Evolutionary conservation across 805 yeast genomes (phyloP), one percentile per base, ranked within the genome.

Genomic region (Suhomyces kilbournensis): DNA sequence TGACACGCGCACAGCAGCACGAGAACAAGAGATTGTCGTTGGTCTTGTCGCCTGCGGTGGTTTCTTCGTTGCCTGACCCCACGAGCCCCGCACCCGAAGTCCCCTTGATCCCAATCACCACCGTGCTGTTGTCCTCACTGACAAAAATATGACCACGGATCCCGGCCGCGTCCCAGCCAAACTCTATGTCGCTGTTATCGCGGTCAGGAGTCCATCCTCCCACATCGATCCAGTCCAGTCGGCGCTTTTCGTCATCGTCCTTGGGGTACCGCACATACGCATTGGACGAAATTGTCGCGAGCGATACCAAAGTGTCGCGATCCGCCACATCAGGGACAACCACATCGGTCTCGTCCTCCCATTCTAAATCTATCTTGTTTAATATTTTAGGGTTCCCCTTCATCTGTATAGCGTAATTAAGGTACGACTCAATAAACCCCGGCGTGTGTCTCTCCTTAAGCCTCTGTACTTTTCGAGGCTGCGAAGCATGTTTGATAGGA

Each of bases 1-100:
- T 82, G 1, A 93, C 86, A 38, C 97, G 78, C 0, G 97, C 98
- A 71, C 99, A 94, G 67, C 99, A 94, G 68, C 99, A 94, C 9
- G 96, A 88, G 66, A 94, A 94, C 34, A 94, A 70, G 52, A 93
- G 64, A 63, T 94, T 94, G 66, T 94, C 98, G 66, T 93, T 94
- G 26, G 78, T 68, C 67, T 89, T 90, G 66, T 94, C 99, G 53
- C 82, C 84, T 0, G 78, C 82, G 0, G 88, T 85, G 0, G 98
- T 93, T 48, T 87, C 97, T 1, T 74, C 76, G 22, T 65, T 60
- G 8, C 78, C 78, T 61, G 82, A 67, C 3, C 77, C 77, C 1
- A 81, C 78, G 4, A 78, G 65, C 4, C 81, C 80, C 0, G 91
- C 88, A 0, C 97, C 96, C 47, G 92, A 83, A 1, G 99, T 93